A percentile compares a stretch with the other conserved stretches of the same genome.
These are phyloP conservation scores for Coleophoma crateriformis DNA, from an alignment of 2,329 filamentous ascomycete species.

Conservation along the genomic window DNA sequence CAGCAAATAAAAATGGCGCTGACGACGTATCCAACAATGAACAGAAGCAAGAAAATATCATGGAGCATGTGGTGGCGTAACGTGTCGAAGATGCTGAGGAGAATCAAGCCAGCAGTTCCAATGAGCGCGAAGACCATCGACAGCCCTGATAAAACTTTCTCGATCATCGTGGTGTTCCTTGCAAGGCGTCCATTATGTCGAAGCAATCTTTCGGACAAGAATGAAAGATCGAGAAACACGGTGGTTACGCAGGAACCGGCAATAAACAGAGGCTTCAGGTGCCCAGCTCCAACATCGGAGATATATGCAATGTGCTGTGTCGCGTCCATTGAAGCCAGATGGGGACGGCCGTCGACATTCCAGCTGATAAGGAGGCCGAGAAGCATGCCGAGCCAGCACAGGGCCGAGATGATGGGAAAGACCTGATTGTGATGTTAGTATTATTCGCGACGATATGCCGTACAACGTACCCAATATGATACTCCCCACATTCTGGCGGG, in stretches of 20 bases:
- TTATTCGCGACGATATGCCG: background rate
- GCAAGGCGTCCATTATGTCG: constrained; percentile 75
- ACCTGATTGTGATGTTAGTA: constrained; percentile 32
- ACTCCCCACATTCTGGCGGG: constrained; percentile 24
- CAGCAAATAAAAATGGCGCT: constrained; percentile 84
- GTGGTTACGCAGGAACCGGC: constrained; percentile 66
- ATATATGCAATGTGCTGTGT: constrained; percentile 65
- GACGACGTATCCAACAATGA: constrained; percentile 80
- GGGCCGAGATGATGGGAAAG: constrained; percentile 63
- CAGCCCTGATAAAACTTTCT: constrained; percentile 57
- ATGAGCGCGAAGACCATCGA: constrained; percentile 64
- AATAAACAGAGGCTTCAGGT: constrained; percentile 74
- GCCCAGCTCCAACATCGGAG: constrained; percentile 55
- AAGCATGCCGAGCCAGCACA: constrained; percentile 33
- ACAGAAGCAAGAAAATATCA: constrained; percentile 71
- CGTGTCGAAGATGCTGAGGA: constrained; percentile 83
- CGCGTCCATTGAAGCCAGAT: constrained; percentile 55
- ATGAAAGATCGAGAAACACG: constrained; percentile 74
- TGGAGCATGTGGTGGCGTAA: constrained; percentile 62
- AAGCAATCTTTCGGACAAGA: constrained; percentile 78
- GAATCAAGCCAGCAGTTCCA: constrained; percentile 75
- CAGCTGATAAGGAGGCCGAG: constrained; percentile 39
- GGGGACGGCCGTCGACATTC: constrained; percentile 47
- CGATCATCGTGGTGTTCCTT: constrained; percentile 58
- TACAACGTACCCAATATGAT: constrained; percentile 38